phyloP scores from a whole-genome alignment of 306 rosid species.

The Cucurbita ficifolia region DNA sequence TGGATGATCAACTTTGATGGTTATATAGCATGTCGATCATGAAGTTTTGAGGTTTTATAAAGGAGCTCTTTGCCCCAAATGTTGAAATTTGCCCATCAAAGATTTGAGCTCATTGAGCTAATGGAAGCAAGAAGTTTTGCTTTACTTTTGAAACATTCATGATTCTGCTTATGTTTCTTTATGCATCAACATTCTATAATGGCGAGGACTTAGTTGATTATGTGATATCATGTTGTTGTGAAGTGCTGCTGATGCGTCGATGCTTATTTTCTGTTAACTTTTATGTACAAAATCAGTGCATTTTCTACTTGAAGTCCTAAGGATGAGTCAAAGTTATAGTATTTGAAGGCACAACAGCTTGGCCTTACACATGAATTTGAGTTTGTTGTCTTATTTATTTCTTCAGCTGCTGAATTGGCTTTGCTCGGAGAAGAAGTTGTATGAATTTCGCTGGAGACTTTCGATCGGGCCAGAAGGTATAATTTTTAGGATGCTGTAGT shows the following conservation, averaged over 20 bases:
- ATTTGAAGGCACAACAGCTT: not conserved
- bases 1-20: not conserved
- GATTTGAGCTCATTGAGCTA: not conserved
- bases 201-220: not conserved
- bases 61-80: not conserved
- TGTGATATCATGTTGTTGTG: not conserved
- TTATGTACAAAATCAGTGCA: not conserved
- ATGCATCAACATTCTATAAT: not conserved
- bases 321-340: not conserved
- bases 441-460: not conserved
- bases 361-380: not conserved
- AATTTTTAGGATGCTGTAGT: not conserved
- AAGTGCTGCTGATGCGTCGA: not conserved
- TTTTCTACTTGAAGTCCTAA: not conserved
- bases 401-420: not conserved
- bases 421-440: not conserved
- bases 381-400: not conserved
- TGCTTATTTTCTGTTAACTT: not conserved
- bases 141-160: not conserved
- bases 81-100: not conserved
- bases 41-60: not conserved
- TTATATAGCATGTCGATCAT: not conserved
- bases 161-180: not conserved
- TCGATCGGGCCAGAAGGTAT: not conserved
- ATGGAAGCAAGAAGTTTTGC: not conserved